Evolutionary conservation across 345 rosid genomes (phyloP).

Genomic region (Jatropha curcas): DNA sequence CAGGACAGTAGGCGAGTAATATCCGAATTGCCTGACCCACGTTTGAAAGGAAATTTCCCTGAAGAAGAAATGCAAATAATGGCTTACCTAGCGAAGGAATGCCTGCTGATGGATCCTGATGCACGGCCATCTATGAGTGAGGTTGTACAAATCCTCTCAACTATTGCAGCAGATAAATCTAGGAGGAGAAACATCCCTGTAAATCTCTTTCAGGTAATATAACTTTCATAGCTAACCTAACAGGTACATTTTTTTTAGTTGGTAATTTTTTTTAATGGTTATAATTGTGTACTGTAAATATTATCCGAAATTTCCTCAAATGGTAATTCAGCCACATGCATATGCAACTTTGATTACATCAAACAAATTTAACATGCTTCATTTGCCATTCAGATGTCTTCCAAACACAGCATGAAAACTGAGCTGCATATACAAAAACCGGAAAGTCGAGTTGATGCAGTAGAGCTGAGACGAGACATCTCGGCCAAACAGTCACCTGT

Average conservation of each 20-base stretch:
- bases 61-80: constrained; percentile 89
- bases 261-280: not conserved
- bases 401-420: constrained; percentile 26
- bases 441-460: constrained; percentile 26
- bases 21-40: constrained; percentile 78
- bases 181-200: constrained; percentile 66
- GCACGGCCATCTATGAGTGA: constrained; percentile 94
- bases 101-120: constrained; percentile 87
- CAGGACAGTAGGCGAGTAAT: constrained; percentile 64
- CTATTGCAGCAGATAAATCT: constrained; percentile 70
- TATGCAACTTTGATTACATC: not conserved
- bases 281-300: not conserved
- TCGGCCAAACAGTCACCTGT: constrained; percentile 21
- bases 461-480: constrained; percentile 23
- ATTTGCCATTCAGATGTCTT: constrained; percentile 40
- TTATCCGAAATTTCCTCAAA: constrained; percentile 4
- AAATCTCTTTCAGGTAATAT: constrained; percentile 61
- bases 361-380: not conserved
- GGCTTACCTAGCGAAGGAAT: constrained; percentile 95
- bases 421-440: constrained; percentile 27
- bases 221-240: not conserved
- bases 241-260: constrained; percentile 1
- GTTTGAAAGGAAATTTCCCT: constrained; percentile 63
- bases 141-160: constrained; percentile 93
- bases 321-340: not conserved